Base-by-base conservation (phyloP, 345 rosid genomes). In the Sisymbrium altissimum region DNA sequence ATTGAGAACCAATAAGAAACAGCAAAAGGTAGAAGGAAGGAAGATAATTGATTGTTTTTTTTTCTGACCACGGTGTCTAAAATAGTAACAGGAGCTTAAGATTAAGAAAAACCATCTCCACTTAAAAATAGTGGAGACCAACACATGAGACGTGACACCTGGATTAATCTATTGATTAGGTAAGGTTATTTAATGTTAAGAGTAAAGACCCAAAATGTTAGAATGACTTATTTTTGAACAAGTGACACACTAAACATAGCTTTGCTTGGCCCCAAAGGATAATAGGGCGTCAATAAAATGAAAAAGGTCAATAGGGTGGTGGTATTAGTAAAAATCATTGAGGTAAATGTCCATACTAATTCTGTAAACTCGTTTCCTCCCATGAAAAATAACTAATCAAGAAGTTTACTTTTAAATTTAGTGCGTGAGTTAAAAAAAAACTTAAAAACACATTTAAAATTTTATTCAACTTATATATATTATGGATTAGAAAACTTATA, bases 111-210 rank as follows among this genome's bases (percentile, higher is more conserved):
- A 69, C 60, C 81, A 71, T 71, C 36, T 78, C 66, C 78, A 69
- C 83, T 80, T 79, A 81, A 52, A 35, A 78, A 74, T 60, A 83
- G 84, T 88, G 86, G 89, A 86, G 48, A 73, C 81, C 83, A 79
- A 73, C 87, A 73, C 73, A 70, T 29, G 43, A 39, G 68, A 75
- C 64, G 68, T 68, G 78, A 67, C 73, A 67, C 54, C 40, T 27
- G 66, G 46, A 55, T 56, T 62, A 77, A 46, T 62, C 19, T 41
- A 70, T 70, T 57, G 50, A 57, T 66, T 57, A 66, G 50, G 60
- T 74, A 36, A 25, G 8, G 18, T 53, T 64, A 32, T 32, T 43
- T 73, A 41, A 64, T 63, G 38, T 9, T 64, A 10, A 30, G 14
- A 0, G 43, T 40, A 32, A 19, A 41, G 7, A 19, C 33, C 1